Conservation (phyloP, 2,329 filamentous ascomycete genomes). For the Curvularia sp. region DNA sequence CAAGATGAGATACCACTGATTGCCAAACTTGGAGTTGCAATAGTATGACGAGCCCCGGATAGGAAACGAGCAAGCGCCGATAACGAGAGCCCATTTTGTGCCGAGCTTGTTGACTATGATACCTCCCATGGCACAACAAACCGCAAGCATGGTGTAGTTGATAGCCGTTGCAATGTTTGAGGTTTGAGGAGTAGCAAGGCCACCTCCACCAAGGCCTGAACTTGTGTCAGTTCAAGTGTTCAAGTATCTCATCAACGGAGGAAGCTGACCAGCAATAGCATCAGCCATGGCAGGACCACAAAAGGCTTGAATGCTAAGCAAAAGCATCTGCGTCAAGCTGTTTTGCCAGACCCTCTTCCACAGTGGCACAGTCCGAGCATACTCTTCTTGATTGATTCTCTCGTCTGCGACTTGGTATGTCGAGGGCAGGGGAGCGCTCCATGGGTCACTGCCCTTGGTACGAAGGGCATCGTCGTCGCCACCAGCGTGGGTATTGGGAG, state of each 20-base stretch:
- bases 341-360: conserved; percentile 58
- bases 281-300: conserved; percentile 44
- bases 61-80: conserved; percentile 55
- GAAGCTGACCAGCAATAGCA: conserved; percentile 36
- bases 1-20: conserved; percentile 54
- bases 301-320: conserved; percentile 58
- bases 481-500: conserved; percentile 45
- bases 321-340: conserved; percentile 59
- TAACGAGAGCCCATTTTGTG: conserved; percentile 57
- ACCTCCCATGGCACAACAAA: conserved; percentile 53
- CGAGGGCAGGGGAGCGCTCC: conserved; percentile 29
- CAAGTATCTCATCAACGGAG: neutral
- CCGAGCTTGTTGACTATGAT: conserved; percentile 58
- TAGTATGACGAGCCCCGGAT: conserved; percentile 59
- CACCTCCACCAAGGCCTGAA: conserved; percentile 50
- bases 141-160: conserved; percentile 40
- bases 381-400: conserved; percentile 50
- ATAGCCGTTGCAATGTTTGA: conserved; percentile 52
- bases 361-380: conserved; percentile 42
- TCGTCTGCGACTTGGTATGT: conserved; percentile 32
- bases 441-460: conserved; percentile 36
- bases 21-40: conserved; percentile 59
- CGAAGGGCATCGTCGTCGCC: conserved; percentile 41
- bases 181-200: conserved; percentile 55
- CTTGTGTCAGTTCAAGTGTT: neutral